A percentile compares a stretch with the other conserved stretches of the same genome.
Evolutionary conservation across 108 stramenopile species (phyloP).

Genomic region (Fragilaria radians): DNA sequence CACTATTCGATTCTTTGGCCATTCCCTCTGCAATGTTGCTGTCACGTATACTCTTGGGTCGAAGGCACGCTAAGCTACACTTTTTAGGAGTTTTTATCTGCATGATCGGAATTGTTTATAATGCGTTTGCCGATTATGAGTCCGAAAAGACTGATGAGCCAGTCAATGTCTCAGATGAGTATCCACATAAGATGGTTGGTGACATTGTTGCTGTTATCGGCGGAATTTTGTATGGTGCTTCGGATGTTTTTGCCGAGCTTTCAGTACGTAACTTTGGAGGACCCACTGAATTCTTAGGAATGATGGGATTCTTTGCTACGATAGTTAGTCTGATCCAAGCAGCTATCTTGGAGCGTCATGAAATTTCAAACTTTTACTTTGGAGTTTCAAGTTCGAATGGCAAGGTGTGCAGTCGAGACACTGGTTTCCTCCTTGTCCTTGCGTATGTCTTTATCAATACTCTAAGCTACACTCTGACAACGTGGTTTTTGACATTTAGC

Average conservation of each 20-base stretch:
- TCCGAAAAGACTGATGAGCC: slow-evolving; percentile 26
- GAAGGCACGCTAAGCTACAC: slow-evolving; percentile 65
- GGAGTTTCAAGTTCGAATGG: slow-evolving; percentile 2
- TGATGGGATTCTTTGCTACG: slow-evolving; percentile 77
- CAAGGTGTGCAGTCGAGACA: slow-evolving; percentile 26
- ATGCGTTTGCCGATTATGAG: slow-evolving; percentile 76
- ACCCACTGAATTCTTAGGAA: slow-evolving; percentile 71
- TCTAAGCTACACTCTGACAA: slow-evolving; percentile 49
- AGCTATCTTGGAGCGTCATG: slow-evolving; percentile 49
- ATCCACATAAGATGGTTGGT: slow-evolving; percentile 68
- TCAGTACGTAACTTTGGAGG: slow-evolving; percentile 40
- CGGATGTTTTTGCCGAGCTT: slow-evolving; percentile 76
- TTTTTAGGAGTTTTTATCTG: slow-evolving; percentile 74
- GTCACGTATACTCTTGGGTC: slow-evolving; percentile 55
- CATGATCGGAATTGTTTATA: slow-evolving; percentile 69
- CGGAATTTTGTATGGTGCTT: slow-evolving; percentile 84
- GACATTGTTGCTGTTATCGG: slow-evolving; percentile 84
- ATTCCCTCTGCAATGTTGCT: slow-evolving; percentile 93
- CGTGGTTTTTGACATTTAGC: slow-evolving; percentile 59
- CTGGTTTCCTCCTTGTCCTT: slow-evolving; percentile 27
- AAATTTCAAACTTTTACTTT: slow-evolving; percentile 36
- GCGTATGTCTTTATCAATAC: slow-evolving; percentile 44
- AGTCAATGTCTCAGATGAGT: slow-evolving; percentile 28
- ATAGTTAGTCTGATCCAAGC: slow-evolving; percentile 66
- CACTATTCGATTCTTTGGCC: slow-evolving; percentile 87